These are phyloP conservation scores for Epithele typhae DNA, from an alignment of 768 basidiomycete genomes.

Conservation along the genomic window DNA sequence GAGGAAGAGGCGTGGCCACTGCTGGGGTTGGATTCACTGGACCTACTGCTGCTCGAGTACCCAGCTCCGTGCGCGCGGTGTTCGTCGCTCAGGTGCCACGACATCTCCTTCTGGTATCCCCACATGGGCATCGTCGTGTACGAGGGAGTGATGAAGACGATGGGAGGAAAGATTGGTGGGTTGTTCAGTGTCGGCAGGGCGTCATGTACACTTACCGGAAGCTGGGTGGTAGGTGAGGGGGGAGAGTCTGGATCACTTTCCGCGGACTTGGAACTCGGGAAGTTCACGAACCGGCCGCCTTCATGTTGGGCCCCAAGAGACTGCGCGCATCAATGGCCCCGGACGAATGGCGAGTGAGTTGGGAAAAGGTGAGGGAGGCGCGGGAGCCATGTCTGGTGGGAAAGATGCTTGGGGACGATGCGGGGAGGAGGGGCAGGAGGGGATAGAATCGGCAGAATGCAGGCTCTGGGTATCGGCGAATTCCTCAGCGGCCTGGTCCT, in stretches of 20 bases:
- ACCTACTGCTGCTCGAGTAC: background rate
- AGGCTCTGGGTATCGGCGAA: too few relatives aligned
- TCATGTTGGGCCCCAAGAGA: conserved; percentile 25
- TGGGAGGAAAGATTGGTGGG: conserved; percentile 25
- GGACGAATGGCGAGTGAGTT: conserved; percentile 21
- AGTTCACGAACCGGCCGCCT: conserved; percentile 24
- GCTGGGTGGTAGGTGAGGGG: background rate
- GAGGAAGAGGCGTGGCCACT: background rate
- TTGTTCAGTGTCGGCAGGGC: conserved; percentile 19
- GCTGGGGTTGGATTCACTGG: background rate
- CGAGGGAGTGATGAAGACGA: conserved; percentile 20
- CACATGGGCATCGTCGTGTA: conserved; percentile 14
- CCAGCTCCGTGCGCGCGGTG: background rate
- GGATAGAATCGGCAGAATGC: background rate
- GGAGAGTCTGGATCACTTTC: too few relatives aligned
- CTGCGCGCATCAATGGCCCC: conserved; percentile 25
- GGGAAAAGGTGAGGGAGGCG: conserved; percentile 16
- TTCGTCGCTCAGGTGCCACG: conserved; percentile 1
- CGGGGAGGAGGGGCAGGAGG: conserved; percentile 7
- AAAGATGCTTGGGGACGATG: conserved; percentile 7
- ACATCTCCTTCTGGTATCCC: conserved; percentile 19
- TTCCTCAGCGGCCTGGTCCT: conserved; percentile 6
- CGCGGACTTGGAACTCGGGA: conserved; percentile 7
- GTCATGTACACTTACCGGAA: conserved; percentile 8
- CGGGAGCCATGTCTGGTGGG: background rate